These are phyloP conservation scores for Lichina pygmaea DNA, from an alignment of 495 filamentous ascomycete species.

Conservation along the genomic window DNA sequence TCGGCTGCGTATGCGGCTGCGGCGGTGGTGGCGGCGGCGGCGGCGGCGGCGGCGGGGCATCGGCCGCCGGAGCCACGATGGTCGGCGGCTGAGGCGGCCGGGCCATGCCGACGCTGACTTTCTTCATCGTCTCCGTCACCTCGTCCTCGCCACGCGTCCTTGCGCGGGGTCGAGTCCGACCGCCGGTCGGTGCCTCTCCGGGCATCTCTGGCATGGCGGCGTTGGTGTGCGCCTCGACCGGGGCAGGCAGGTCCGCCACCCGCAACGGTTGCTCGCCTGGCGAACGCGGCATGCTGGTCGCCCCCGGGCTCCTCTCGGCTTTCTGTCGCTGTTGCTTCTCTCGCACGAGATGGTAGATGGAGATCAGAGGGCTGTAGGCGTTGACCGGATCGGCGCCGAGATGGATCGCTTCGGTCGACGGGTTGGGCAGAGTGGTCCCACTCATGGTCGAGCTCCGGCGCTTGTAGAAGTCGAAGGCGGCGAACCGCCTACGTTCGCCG, in stretches of 20 bases:
- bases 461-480: constrained; percentile 83
- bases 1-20: constrained; percentile 34
- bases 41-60: constrained; percentile 18
- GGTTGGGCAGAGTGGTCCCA: constrained; percentile 64
- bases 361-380: constrained; percentile 77
- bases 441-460: constrained; percentile 68
- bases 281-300: constrained; percentile 23
- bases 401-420: constrained; percentile 60
- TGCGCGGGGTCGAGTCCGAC: constrained; percentile 58
- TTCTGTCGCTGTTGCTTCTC: constrained; percentile 80
- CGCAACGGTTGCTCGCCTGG: constrained; percentile 32
- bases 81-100: constrained; percentile 24
- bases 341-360: constrained; percentile 83
- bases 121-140: constrained; percentile 46
- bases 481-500: constrained; percentile 59
- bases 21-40: too few species aligned
- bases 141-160: constrained; percentile 94
- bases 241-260: constrained; percentile 50
- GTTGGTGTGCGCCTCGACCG: constrained; percentile 82
- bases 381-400: constrained; percentile 74
- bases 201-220: constrained; percentile 51
- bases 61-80: constrained; percentile 22
- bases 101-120: constrained; percentile 29
- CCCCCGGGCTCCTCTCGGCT: constrained; percentile 31
- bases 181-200: constrained; percentile 53